Percentiles rank a stretch among this genome's conserved stretches.
phyloP scores from a whole-genome alignment of 371 early-diverging fungal species.

The Capniomyces stellatus region DNA sequence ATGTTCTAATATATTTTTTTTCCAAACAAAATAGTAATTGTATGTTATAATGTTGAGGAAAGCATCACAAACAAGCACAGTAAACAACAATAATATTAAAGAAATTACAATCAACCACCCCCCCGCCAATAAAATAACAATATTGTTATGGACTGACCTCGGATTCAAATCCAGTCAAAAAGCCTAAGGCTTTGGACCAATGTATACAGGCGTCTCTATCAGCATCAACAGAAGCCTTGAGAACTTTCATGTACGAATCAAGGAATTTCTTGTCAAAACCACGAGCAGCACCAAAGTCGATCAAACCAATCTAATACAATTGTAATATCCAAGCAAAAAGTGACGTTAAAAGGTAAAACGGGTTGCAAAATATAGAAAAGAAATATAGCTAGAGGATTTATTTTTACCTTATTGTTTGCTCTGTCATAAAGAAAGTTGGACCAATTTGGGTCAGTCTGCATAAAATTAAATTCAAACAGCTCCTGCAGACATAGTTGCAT shows the following conservation, averaged over 20 bases:
- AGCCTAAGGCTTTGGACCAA: constrained; percentile 67
- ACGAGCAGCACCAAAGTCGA: constrained; percentile 94
- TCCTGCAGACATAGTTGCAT: constrained; percentile 72
- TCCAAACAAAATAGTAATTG: constrained; percentile 1
- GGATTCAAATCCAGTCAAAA: constrained; percentile 85
- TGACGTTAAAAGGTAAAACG: too few relatives aligned
- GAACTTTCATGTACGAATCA: constrained; percentile 49
- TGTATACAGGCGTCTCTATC: constrained; percentile 58
- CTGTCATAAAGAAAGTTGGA: constrained; percentile 84
- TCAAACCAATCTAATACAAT: constrained; percentile 46
- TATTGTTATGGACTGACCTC: constrained; percentile 11
- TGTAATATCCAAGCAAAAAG: too few relatives aligned
- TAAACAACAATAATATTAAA: neutral
- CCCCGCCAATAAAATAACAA: neutral
- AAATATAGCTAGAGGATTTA: constrained; percentile 1
- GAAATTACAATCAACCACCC: neutral
- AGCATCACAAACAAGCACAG: constrained; percentile 1
- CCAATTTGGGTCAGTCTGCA: constrained; percentile 99
- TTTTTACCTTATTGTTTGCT: constrained; percentile 26
- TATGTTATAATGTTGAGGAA: too few relatives aligned
- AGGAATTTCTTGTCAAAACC: constrained; percentile 57
- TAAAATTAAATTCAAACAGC: constrained; percentile 77
- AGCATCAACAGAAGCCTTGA: constrained; percentile 48
- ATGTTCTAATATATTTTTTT: constrained; percentile 34
- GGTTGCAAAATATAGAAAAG: constrained; percentile 3